phyloP scores from a whole-genome alignment of 2,329 filamentous ascomycete species.

The Neodidymelliopsis sp. region DNA sequence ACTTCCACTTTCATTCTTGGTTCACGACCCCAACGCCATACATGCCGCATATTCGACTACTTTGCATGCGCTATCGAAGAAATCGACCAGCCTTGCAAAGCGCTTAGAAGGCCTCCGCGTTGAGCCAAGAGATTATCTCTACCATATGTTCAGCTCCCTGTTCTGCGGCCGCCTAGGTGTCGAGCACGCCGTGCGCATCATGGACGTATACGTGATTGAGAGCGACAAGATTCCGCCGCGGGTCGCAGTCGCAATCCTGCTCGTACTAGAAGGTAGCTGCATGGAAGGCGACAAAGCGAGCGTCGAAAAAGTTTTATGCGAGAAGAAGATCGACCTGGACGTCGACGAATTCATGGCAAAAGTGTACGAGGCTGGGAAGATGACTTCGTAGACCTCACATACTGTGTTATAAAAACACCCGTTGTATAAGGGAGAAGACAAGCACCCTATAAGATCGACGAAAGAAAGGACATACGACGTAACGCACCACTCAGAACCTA shows the following conservation, averaged over 20 bases:
- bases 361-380: conserved; percentile 48
- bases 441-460: too few species aligned
- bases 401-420: too few species aligned
- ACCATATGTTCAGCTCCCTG: conserved; percentile 67
- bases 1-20: conserved; percentile 77
- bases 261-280: conserved; percentile 56
- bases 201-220: conserved; percentile 86
- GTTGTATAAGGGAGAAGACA: conserved; percentile 6
- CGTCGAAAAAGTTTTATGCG: conserved; percentile 26
- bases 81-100: conserved; percentile 68
- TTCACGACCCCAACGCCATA: conserved; percentile 73
- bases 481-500: conserved; percentile 7
- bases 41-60: conserved; percentile 73
- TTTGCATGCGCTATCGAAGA: conserved; percentile 70
- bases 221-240: conserved; percentile 76
- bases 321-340: conserved; percentile 26
- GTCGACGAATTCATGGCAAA: conserved; percentile 44
- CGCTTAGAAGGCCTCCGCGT: conserved; percentile 62
- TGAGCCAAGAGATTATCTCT: conserved; percentile 61
- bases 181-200: conserved; percentile 75
- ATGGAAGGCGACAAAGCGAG: conserved; percentile 44
- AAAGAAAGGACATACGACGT: conserved; percentile 7
- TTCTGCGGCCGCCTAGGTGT: conserved; percentile 69
- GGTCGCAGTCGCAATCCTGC: conserved; percentile 73
- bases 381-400: not conserved